Evolutionary conservation across 768 basidiomycete genomes (phyloP).

Genomic region (Auriscalpium microsporum): DNA sequence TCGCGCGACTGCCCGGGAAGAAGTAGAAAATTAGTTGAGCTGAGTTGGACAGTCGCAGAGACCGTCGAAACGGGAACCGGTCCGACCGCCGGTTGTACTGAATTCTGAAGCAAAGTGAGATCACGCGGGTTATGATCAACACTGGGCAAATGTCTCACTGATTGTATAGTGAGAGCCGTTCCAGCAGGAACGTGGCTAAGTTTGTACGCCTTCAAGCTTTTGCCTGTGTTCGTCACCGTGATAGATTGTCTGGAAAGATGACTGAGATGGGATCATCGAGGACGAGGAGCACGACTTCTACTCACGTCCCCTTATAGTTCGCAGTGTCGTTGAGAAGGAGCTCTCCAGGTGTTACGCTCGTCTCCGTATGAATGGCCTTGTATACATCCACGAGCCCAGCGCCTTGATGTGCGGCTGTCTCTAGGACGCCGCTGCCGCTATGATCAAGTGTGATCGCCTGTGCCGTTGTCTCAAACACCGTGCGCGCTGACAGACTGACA

Average conservation of each 20-base stretch:
- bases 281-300: conserved; percentile 7
- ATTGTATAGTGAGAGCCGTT: conserved; percentile 39
- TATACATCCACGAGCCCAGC: conserved; percentile 45
- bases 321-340: conserved; percentile 58
- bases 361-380: conserved; percentile 44
- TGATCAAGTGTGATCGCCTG: conserved; percentile 12
- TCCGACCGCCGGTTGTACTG: conserved; percentile 33
- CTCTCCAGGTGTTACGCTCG: conserved; percentile 46
- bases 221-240: conserved; percentile 44
- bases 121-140: neutral
- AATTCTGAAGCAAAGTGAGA: conserved; percentile 22
- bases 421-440: conserved; percentile 40
- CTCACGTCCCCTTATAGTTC: conserved; percentile 38
- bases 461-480: neutral
- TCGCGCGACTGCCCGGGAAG: conserved; percentile 32
- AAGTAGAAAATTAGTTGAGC: conserved; percentile 36
- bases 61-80: conserved; percentile 42
- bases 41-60: conserved; percentile 39
- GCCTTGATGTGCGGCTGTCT: conserved; percentile 46
- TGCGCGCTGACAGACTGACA: neutral
- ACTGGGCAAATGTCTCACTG: conserved; percentile 21
- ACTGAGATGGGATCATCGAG: neutral
- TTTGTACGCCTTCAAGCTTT: conserved; percentile 32
- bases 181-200: conserved; percentile 50
- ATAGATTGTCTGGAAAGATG: conserved; percentile 33